These are phyloP conservation scores for Beauveria rudraprayagi DNA, from an alignment of 2,329 filamentous ascomycete genomes.

Conservation along the genomic window DNA sequence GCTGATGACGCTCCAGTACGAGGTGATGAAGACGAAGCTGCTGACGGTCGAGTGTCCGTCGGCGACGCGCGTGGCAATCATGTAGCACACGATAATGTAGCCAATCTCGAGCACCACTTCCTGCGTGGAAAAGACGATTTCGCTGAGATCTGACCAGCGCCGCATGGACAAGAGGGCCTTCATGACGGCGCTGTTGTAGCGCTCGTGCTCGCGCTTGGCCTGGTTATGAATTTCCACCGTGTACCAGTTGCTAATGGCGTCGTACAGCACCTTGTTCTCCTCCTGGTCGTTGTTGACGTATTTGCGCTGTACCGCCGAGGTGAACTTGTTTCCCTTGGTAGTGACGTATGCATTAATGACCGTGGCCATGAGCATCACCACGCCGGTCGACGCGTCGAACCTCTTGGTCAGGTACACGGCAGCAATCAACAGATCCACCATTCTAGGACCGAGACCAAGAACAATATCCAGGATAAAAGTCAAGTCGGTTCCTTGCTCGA, in stretches of 20 bases:
- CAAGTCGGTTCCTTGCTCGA: constrained; percentile 53
- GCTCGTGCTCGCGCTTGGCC: constrained; percentile 16
- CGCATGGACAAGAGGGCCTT: constrained; percentile 10
- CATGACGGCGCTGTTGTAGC: constrained; percentile 14
- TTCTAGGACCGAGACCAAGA: constrained; percentile 50
- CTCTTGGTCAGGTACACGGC: constrained; percentile 51
- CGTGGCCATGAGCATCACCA: constrained; percentile 17
- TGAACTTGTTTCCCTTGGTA: constrained; percentile 13
- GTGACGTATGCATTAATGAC: constrained; percentile 15
- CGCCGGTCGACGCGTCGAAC: constrained; percentile 30
- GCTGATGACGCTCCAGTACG: constrained; percentile 49
- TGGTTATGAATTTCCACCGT: constrained; percentile 38
- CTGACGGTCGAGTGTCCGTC: constrained; percentile 30
- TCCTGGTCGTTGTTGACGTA: constrained; percentile 12
- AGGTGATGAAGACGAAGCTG: constrained; percentile 55
- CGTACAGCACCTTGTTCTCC: constrained; percentile 16
- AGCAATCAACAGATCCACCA: constrained; percentile 51
- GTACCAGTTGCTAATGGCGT: constrained; percentile 34
- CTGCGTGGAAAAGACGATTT: constrained; percentile 11
- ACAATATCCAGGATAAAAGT: constrained; percentile 49
- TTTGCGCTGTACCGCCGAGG: constrained; percentile 11
- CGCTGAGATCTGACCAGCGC: constrained; percentile 10
- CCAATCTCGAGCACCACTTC: constrained; percentile 15
- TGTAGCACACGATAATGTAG: constrained; percentile 18
- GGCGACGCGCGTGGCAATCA: constrained; percentile 9